Conservation (phyloP, 345 rosid species). For the Capsella bursapastoris region DNA sequence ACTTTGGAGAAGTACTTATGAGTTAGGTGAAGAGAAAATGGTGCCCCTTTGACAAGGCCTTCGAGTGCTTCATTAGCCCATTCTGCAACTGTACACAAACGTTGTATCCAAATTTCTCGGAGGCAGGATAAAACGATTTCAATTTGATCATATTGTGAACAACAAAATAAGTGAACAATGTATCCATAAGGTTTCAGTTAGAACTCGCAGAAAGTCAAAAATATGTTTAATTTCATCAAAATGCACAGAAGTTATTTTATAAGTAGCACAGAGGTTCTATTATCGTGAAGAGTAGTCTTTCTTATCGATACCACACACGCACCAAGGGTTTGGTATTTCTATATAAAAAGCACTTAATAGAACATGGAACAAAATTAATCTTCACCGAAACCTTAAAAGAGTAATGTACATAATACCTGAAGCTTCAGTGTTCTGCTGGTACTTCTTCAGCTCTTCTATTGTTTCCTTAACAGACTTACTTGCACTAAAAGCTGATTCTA, state of each 20-base stretch:
- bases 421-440: slow-evolving; percentile 64
- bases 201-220: neutral
- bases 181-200: neutral
- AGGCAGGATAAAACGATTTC: neutral
- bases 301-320: neutral
- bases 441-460: slow-evolving; percentile 66
- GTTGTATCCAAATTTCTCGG: neutral
- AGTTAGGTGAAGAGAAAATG: slow-evolving; percentile 89
- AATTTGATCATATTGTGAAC: neutral
- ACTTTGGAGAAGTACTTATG: slow-evolving; percentile 73
- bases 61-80: slow-evolving; percentile 92
- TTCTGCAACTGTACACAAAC: slow-evolving; percentile 55
- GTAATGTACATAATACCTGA: slow-evolving; percentile 52
- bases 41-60: slow-evolving; percentile 83
- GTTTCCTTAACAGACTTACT: slow-evolving; percentile 68
- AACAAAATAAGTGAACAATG: neutral
- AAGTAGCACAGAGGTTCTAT: neutral
- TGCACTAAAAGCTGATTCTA: slow-evolving; percentile 64
- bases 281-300: neutral
- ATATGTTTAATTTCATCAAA: neutral
- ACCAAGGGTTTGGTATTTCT: slow-evolving; percentile 5
- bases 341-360: neutral
- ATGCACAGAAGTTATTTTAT: neutral
- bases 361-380: neutral
- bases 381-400: neutral